These are phyloP conservation scores for Pseudoneurospora amorphoporcata DNA, from an alignment of 495 filamentous ascomycete genomes.

Conservation along the genomic window DNA sequence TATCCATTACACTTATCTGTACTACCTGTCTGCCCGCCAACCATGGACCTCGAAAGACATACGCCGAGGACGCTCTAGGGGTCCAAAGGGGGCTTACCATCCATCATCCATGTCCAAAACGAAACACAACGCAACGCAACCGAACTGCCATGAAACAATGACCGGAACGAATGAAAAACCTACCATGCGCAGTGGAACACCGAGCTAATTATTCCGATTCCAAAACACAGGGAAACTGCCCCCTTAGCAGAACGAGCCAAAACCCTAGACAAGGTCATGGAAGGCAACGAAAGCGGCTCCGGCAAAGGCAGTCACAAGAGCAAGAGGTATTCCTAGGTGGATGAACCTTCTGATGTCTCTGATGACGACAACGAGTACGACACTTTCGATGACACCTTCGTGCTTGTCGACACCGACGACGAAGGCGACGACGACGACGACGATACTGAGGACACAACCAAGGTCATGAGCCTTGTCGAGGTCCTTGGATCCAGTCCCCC, in stretches of 20 bases:
- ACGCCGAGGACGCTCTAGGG: background rate
- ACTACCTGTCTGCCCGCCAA: background rate
- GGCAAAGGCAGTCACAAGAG: background rate
- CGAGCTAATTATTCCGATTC: background rate
- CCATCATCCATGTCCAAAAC: background rate
- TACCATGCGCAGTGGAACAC: background rate
- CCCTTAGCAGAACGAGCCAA: background rate
- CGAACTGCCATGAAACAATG: background rate
- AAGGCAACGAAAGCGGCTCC: background rate
- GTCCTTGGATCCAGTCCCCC: background rate
- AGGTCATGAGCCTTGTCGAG: background rate
- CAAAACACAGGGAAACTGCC: background rate
- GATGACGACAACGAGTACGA: background rate
- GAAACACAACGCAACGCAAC: background rate
- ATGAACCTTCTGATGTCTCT: background rate
- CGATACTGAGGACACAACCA: background rate
- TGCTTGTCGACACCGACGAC: background rate
- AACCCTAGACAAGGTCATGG: background rate
- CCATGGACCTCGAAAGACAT: background rate
- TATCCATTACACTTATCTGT: background rate
- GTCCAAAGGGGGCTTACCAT: background rate
- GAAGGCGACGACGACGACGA: background rate
- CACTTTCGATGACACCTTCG: background rate
- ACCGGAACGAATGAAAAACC: background rate
- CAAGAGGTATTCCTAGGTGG: background rate